Evolutionary conservation across 768 basidiomycete species (phyloP), one percentile per base, ranked within the genome.

Genomic region (Auricularia heimuer): DNA sequence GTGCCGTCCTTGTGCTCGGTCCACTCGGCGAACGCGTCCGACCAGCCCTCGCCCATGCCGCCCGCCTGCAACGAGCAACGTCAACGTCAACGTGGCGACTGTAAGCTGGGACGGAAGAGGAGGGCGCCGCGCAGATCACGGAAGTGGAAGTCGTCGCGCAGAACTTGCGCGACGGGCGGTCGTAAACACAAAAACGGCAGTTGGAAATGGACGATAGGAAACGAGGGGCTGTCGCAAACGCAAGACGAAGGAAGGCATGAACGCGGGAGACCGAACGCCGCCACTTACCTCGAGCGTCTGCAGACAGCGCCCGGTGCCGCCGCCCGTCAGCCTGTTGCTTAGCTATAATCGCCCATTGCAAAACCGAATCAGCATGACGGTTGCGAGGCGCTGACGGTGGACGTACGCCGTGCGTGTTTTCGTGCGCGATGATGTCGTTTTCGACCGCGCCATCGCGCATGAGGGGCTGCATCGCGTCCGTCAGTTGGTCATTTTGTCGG

Each of bases 21-120:
- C 73, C 74, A 68, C 47, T 67, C 67, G 24, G 56, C 56, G 29
- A 60, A 33, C 24, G 56, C 56, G 34, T 60, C 56, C 24, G 56
- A 60, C 85, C 85, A 88, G 16, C 84, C 86, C 72, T 89, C 87
- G 51, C 86, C 86, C 80, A 88, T 80, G 12, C 86, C 87, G 29
- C 84, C 83, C 2, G 86, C 77, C 39, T 42, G 12, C 39, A 42
- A 29, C 29, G 29, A 29, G 29, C 29, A 29, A 29, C 29, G 29
- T 29, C 29, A 29, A 29, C 29, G 29, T 29, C 29, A 29, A 29
- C 2, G 29, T 29, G 29, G 29, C 29, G 29, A 29, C 29, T 29
- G 29, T 29, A 29, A 29, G 29, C 29, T 29, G 29, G 29, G 29
- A 29, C 29, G 29, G 29, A 29, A 29, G 29, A 29, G 29, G 29